Evolutionary conservation across 345 rosid species (phyloP).

Genomic region (Kandelia obovata): DNA sequence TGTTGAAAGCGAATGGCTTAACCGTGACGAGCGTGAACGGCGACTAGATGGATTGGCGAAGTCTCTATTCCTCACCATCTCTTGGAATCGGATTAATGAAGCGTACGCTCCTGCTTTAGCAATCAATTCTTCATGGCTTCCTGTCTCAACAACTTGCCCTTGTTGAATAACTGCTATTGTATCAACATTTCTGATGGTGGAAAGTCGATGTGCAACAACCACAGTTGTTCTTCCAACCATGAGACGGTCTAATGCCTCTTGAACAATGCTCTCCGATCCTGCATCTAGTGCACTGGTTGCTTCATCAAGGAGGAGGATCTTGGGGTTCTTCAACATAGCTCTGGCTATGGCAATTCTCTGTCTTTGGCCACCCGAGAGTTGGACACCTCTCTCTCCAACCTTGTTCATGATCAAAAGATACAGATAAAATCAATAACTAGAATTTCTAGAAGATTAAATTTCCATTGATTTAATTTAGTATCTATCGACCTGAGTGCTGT

Average conservation of each 20-base stretch:
- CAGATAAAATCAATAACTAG: not conserved
- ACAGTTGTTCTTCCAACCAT: conserved; percentile 98
- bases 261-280: conserved; percentile 96
- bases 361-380: conserved; percentile 96
- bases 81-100: conserved; percentile 90
- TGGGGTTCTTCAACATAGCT: conserved; percentile 94
- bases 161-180: conserved; percentile 94
- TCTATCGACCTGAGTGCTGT: conserved; percentile 73
- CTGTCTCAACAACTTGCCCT: conserved; percentile 95
- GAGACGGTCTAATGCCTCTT: conserved; percentile 93
- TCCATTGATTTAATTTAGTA: not conserved
- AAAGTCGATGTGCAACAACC: conserved; percentile 95
- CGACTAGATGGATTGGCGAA: conserved; percentile 86
- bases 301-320: conserved; percentile 92
- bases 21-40: conserved; percentile 75
- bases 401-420: conserved; percentile 20
- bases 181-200: conserved; percentile 91
- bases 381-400: conserved; percentile 99
- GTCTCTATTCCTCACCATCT: conserved; percentile 82
- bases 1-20: conserved; percentile 88
- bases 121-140: conserved; percentile 86
- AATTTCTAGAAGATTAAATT: not conserved
- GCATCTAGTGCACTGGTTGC: conserved; percentile 99
- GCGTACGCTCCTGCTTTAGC: conserved; percentile 84
- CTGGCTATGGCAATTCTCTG: conserved; percentile 99